Conservation (phyloP, 306 rosid genomes). For the Cucumis melo region DNA sequence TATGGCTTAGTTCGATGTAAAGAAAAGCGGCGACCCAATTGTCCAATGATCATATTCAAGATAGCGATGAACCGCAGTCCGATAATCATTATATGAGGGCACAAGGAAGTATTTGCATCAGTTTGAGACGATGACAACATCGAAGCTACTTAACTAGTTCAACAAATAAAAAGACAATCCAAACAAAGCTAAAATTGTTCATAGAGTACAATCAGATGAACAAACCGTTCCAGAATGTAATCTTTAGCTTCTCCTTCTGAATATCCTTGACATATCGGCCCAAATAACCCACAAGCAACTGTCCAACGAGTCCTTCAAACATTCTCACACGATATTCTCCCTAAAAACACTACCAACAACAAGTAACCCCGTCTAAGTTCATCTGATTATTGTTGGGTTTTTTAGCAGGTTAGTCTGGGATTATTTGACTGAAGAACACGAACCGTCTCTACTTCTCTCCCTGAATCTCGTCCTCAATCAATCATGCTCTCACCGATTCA, state of each 20-base stretch:
- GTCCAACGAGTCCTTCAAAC: slow-evolving; percentile 75
- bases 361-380: neutral
- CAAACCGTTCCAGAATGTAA: slow-evolving; percentile 62
- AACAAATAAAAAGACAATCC: neutral
- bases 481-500: neutral
- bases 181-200: neutral
- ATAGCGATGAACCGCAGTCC: neutral
- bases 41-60: neutral
- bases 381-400: neutral
- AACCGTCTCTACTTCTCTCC: neutral
- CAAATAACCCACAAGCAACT: slow-evolving; percentile 67
- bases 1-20: neutral
- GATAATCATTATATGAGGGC: neutral
- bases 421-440: neutral
- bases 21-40: neutral
- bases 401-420: neutral
- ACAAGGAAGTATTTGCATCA: neutral
- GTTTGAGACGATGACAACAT: neutral
- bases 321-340: slow-evolving; percentile 13
- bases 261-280: slow-evolving; percentile 74
- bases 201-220: neutral
- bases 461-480: neutral
- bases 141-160: neutral
- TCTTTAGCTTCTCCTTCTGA: slow-evolving; percentile 77
- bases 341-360: neutral